Evolutionary conservation across 371 early-diverging fungal species (phyloP).

Genomic region (Ecytonucleospora hepatopenaei): DNA sequence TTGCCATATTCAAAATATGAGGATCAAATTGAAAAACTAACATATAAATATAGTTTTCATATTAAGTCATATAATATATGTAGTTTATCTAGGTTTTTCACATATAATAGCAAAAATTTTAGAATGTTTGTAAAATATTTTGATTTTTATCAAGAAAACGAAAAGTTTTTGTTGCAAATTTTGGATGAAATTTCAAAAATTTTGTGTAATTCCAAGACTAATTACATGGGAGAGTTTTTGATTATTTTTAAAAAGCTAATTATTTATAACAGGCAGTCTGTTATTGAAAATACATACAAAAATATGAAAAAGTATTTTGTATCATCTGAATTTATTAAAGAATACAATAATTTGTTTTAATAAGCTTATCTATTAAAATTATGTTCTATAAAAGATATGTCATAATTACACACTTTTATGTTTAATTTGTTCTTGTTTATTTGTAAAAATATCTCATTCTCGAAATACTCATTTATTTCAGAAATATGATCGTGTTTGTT

Average conservation of each 20-base stretch:
- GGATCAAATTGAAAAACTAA: constrained; percentile 12
- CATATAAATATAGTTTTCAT: not conserved
- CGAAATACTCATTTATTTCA: not conserved
- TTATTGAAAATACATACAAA: constrained; percentile 11
- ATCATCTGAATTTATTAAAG: constrained; percentile 18
- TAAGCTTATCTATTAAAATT: constrained; percentile 29
- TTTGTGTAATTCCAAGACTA: constrained; percentile 6
- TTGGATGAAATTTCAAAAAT: constrained; percentile 2
- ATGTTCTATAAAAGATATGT: constrained; percentile 53
- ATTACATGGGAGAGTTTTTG: constrained; percentile 21
- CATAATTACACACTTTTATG: constrained; percentile 34
- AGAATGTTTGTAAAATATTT: constrained; percentile 34
- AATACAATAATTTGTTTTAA: constrained; percentile 13
- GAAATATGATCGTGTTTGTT: not conserved
- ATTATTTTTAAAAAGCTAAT: constrained; percentile 8
- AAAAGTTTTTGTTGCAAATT: constrained; percentile 17
- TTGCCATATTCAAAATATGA: constrained; percentile 29
- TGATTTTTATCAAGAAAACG: constrained; percentile 12
- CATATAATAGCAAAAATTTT: constrained; percentile 20
- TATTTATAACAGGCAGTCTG: not conserved
- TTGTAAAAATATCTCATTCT: not conserved
- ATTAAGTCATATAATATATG: constrained; percentile 12
- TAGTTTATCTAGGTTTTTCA: constrained; percentile 16
- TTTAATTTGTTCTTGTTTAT: constrained; percentile 22
- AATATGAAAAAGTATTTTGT: constrained; percentile 17